Base-by-base conservation (phyloP, 1,139 yeast species). In the Magnusiomyces magnusii region DNA sequence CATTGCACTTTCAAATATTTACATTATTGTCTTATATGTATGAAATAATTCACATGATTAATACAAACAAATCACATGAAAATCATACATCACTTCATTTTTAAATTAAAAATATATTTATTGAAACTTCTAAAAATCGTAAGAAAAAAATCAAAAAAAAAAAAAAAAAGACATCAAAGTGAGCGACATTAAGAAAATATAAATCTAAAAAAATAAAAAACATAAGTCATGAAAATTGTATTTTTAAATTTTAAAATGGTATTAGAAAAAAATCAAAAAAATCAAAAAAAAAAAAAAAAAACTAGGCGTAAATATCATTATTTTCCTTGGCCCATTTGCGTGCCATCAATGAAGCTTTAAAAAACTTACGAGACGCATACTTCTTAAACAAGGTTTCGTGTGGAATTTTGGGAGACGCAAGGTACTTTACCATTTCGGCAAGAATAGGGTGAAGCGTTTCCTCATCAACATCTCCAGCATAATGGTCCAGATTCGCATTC, bases 301-400 rank as follows among this genome's bases (percentile, higher is more conserved):
- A 31, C 7, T 15, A 39, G 44, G 19, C 5, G 17, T 31, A 31
- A 31, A 31, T 31, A n/a, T 44, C 27, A 44, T 21, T n/a, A n/a
- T 61, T 62, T 66, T 81, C 80, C 72, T 87, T 86, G 57, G 95
- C 97, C 97, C 97, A 92, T 70, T 86, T 87, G 68, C 96, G 83
- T 64, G 97, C 90, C 62, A 89, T 78, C 39, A 89, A 81, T 59
- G 96, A 86, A 34, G 96, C 97, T 73, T 89, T 89, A 89, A 93
- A 86, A 71, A 87, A 91, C 70, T 90, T 85, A 70, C 93, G 84
- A 49, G 95, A 84, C 53, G 97, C 95, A 71, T 93, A 93, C 75
- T 93, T 93, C 72, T 90, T 90, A 77, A 90, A 92, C 68, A 92
- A 89, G 69, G 91, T 97, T 69, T 91, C 97, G 72, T 92, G 97